Conservation (phyloP, 2,329 filamentous ascomycete genomes). For the Neofusicoccum parvum region DNA sequence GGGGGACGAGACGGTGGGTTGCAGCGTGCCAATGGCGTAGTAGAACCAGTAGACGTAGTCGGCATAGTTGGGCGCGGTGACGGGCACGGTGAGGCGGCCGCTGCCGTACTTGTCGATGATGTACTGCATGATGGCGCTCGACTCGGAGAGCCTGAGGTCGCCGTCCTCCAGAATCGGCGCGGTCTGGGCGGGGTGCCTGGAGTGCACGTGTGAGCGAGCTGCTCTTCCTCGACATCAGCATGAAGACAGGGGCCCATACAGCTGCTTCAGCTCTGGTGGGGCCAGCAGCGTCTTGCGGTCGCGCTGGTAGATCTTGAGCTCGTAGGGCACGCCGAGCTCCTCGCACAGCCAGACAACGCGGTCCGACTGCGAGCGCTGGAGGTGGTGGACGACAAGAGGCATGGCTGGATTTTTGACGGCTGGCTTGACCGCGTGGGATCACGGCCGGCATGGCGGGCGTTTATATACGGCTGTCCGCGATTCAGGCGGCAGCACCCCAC, state of each 20-base stretch:
- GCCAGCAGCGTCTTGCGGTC: constrained; percentile 39
- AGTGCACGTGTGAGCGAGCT: constrained; percentile 29
- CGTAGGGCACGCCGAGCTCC: constrained; percentile 61
- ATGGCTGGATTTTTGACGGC: not conserved
- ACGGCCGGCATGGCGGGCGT: not conserved
- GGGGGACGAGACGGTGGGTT: constrained; percentile 38
- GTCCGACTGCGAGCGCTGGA: constrained; percentile 60
- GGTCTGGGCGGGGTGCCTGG: constrained; percentile 52
- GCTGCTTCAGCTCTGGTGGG: constrained; percentile 31
- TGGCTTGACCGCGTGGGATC: too few relatives aligned
- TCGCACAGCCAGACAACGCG: constrained; percentile 67
- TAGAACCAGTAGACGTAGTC: constrained; percentile 69
- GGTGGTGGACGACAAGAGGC: constrained; percentile 38
- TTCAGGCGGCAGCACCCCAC: not conserved
- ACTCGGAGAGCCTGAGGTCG: constrained; percentile 60
- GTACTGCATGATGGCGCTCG: constrained; percentile 63
- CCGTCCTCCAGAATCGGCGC: constrained; percentile 64
- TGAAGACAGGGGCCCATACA: constrained; percentile 25
- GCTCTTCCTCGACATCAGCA: not conserved
- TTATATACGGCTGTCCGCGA: not conserved
- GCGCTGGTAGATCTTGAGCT: constrained; percentile 51
- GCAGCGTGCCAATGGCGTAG: constrained; percentile 50
- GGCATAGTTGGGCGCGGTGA: constrained; percentile 54
- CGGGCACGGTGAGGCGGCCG: constrained; percentile 52
- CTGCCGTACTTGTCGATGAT: constrained; percentile 51